Base-by-base conservation (phyloP, 148 eudicot genomes). In the Chenopodium quinoa region DNA sequence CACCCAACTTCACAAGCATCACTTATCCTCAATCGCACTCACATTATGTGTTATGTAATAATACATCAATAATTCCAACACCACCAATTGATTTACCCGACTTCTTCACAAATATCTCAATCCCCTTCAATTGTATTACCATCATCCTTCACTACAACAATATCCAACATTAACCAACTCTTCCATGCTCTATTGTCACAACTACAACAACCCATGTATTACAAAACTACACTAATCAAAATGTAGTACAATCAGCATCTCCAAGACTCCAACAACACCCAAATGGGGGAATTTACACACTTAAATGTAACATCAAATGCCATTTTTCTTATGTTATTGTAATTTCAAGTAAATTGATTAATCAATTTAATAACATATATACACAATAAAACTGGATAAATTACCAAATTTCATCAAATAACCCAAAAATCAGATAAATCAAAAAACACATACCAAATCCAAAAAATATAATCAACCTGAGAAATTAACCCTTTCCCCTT, bases 401-500 rank as follows among this genome's bases (percentile, higher is more conserved):
- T 13, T 14, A 13, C 60, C 1, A 22, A 47, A 73, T 4, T 22
- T 12, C 25, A n/a, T 4, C 5, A 65, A 12, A 22, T 9, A 71
- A 62, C 44, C 29, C 54, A 17, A 66, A 34, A 44, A 60, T 46
- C 75, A 20, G 50, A 54, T 2, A 64, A 34, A 34, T 34, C 6
- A 34, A 22, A 48, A 25, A 32, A 54, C 29, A 17, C 29, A 17
- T 17, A 22, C 78, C 63, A 62, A 32, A 34, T 4, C 1, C 25
- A 77, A 7, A 71, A 7, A 71, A 74, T 23, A 47, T 84, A 86
- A 83, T 89, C 91, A 52, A 89, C 50, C 58, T 81, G 88, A 82
- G 23, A 88, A 34, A 4, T 4, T 34, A 5, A 34, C 40, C 6
- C 93, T 77, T 90, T 91, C 0, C 75, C 86, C 88, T 91, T 91